A percentile compares a stretch with the other conserved stretches of the same genome.
phyloP scores from a whole-genome alignment of 495 filamentous ascomycete species.

The Tuber melanosporum region DNA sequence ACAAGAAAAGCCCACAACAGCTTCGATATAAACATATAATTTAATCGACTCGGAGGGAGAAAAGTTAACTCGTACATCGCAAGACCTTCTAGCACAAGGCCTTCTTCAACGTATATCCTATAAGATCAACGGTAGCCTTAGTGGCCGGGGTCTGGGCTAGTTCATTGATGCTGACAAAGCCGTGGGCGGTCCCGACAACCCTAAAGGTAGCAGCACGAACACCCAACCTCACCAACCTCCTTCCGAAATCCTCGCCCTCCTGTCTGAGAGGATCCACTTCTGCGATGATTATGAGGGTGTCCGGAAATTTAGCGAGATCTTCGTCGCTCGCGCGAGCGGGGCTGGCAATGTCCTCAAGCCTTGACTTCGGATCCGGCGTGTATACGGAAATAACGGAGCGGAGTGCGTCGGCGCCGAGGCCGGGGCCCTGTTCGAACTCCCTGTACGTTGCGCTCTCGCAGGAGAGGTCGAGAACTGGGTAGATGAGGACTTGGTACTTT shows the following conservation, averaged over 20 bases:
- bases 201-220: slow-evolving; percentile 43
- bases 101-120: slow-evolving; percentile 7
- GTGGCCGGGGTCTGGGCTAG: slow-evolving; percentile 22
- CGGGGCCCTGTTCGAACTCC: slow-evolving; percentile 25
- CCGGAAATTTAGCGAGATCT: slow-evolving; percentile 43
- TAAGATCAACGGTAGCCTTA: slow-evolving; percentile 17
- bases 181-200: slow-evolving; percentile 44
- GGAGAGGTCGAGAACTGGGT: slow-evolving; percentile 38
- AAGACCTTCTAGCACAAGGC: slow-evolving; percentile 7
- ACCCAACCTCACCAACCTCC: slow-evolving; percentile 45
- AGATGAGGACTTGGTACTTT: slow-evolving; percentile 34
- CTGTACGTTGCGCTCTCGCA: slow-evolving; percentile 21
- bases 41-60: not conserved
- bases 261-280: slow-evolving; percentile 49
- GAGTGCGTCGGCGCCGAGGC: slow-evolving; percentile 10
- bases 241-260: slow-evolving; percentile 48
- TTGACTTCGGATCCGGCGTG: slow-evolving; percentile 19
- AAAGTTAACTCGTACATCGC: not conserved
- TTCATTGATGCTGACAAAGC: slow-evolving; percentile 42
- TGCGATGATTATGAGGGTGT: slow-evolving; percentile 47
- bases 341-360: slow-evolving; percentile 27
- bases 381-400: not conserved
- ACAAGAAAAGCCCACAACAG: not conserved
- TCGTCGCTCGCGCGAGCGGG: slow-evolving; percentile 31
- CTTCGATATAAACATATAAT: not conserved